Evolutionary conservation across 306 rosid genomes (phyloP).

Genomic region (Ceratonia siliqua): DNA sequence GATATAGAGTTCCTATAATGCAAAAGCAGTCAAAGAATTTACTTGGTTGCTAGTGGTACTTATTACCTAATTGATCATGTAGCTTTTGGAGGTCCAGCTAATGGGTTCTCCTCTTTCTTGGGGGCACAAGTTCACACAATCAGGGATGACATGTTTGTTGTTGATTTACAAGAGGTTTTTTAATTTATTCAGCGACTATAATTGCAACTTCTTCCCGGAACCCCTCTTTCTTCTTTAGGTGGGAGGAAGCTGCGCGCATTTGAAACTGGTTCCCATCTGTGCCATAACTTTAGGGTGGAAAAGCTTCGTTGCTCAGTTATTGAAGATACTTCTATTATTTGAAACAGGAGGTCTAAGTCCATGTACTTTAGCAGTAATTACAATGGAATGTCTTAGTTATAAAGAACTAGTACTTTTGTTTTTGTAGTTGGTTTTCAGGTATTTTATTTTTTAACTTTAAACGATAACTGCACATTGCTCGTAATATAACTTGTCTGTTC

Average conservation of each 20-base stretch:
- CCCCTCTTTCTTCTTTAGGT: neutral
- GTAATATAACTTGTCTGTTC: too few relatives aligned
- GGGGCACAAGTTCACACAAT: neutral
- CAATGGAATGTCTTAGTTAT: neutral
- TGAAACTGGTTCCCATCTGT: neutral
- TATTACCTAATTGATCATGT: neutral
- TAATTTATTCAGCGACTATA: neutral
- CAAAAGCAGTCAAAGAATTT: slow-evolving; percentile 60
- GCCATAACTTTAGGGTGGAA: neutral
- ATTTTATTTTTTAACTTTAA: too few relatives aligned
- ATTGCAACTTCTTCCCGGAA: neutral
- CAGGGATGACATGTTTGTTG: neutral
- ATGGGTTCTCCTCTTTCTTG: neutral
- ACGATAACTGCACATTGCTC: too few relatives aligned
- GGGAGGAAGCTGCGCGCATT: neutral
- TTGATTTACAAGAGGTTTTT: neutral
- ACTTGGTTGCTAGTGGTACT: slow-evolving; percentile 46
- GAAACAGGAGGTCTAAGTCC: neutral
- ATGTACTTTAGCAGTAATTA: neutral
- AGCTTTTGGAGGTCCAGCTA: neutral
- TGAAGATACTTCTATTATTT: neutral
- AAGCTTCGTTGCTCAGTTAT: neutral
- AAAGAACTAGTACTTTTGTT: neutral
- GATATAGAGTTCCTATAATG: slow-evolving; percentile 40
- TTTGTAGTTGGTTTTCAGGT: neutral